Base-by-base conservation (phyloP, 1,284 basidiomycete genomes). In the Farysia itapuensis region DNA sequence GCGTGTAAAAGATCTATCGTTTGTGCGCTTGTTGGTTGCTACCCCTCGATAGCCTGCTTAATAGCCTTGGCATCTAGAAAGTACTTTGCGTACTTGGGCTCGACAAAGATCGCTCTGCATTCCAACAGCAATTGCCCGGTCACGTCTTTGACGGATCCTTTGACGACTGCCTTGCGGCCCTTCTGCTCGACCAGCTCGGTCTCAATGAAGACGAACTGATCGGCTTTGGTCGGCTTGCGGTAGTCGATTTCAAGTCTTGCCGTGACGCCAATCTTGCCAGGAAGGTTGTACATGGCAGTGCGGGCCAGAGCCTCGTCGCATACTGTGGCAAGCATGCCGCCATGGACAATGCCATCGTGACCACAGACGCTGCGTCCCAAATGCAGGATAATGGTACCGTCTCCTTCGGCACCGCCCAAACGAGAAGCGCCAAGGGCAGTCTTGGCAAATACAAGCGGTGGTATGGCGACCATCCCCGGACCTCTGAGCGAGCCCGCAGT, bases 321-420 rank as follows among this genome's bases (percentile, higher is more conserved):
- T 4, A 97, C 79, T 1, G 91, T 96, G 21, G 91, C 90, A 19
- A 96, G 80, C 51, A 97, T 75, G 2, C 94, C 94, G 0, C 94
- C 94, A 74, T 97, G 94, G 2, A 96, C 79, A 58, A 97, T 89
- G 0, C 92, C 92, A 77, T 94, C 90, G 67, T 94, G 90, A 0
- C 79, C 90, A 72, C 93, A 96, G 38, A 97, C 70, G 5, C 85
- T 86, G 26, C 88, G 79, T 1, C 94, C 93, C 7, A 95, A 80
- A 73, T 96, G 93, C 2, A 90, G 52, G 49, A 95, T 79, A 12
- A 84, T 64, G 20, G 52, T 49, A 11, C 56, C 39, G 39, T 76
- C 74, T n/a, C 74, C 74, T 32, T 66, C 66, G 5, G 31, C 18
- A 23, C 74, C 74, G 18, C 74, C 72, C 13, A 48, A 36, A 14